A percentile compares a stretch with the other conserved stretches of the same genome.
These are phyloP conservation scores for Pestalotiopsis sp. DNA, from an alignment of 2,329 filamentous ascomycete species.

Conservation along the genomic window DNA sequence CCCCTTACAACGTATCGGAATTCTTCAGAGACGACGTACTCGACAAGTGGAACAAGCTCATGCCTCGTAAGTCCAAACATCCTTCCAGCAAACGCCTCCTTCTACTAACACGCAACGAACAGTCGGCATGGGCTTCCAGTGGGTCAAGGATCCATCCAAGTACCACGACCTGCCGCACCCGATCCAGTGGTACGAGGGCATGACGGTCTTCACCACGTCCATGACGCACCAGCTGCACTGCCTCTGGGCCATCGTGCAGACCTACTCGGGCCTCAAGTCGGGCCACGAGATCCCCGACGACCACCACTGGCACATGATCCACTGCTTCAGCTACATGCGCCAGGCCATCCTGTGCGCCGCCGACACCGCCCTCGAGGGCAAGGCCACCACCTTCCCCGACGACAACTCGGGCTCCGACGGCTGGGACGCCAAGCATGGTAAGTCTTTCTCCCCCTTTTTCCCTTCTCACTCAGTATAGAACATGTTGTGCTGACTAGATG, in stretches of 20 bases:
- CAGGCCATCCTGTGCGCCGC: constrained; percentile 49
- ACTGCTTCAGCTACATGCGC: constrained; percentile 51
- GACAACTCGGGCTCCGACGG: constrained; percentile 48
- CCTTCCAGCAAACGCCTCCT: neutral
- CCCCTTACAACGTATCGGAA: constrained; percentile 39
- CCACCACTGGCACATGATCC: constrained; percentile 50
- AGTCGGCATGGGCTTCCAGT: constrained; percentile 39
- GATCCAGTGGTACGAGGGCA: constrained; percentile 30
- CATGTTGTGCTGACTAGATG: neutral
- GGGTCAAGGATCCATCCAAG: constrained; percentile 31
- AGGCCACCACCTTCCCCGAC: constrained; percentile 48
- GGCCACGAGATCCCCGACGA: constrained; percentile 42
- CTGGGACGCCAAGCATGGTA: constrained; percentile 49
- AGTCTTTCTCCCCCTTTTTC: constrained; percentile 17
- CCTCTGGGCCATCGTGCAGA: constrained; percentile 44
- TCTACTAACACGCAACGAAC: constrained; percentile 13
- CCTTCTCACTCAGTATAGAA: neutral
- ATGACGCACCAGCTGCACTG: constrained; percentile 45
- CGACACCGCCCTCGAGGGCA: constrained; percentile 48
- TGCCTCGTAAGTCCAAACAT: constrained; percentile 35
- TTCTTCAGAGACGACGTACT: constrained; percentile 40
- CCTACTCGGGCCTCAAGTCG: constrained; percentile 43
- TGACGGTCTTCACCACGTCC: constrained; percentile 42
- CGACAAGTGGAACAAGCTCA: constrained; percentile 39
- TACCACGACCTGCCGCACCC: constrained; percentile 33